These are phyloP conservation scores for Vicia faba DNA, from an alignment of 306 rosid species.

Conservation along the genomic window DNA sequence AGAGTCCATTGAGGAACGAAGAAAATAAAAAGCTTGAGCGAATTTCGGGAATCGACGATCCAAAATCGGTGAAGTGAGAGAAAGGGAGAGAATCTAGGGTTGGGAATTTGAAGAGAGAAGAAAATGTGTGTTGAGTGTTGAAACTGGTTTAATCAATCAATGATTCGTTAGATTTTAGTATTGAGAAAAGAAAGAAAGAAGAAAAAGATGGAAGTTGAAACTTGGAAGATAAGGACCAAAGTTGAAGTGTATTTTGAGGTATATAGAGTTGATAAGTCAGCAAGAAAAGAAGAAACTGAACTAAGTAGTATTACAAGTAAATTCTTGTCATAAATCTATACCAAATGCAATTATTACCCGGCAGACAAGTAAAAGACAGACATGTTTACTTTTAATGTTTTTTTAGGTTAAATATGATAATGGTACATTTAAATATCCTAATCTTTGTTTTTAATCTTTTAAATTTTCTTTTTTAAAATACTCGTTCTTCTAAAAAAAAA, in stretches of 20 bases:
- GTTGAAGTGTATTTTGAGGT: background rate
- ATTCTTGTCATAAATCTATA: background rate
- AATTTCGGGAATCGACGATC: background rate
- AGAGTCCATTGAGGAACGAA: constrained; percentile 58
- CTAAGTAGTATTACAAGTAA: background rate
- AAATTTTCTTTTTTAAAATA: no score
- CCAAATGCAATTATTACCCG: background rate
- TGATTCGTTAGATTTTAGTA: no score
- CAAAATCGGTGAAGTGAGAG: background rate
- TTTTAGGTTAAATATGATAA: no score
- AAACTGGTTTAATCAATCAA: background rate
- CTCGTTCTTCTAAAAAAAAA: no score
- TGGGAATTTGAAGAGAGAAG: constrained; percentile 23
- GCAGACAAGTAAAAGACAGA: background rate
- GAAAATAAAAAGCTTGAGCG: background rate
- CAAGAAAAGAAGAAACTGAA: background rate
- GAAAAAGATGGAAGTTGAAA: background rate
- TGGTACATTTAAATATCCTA: no score
- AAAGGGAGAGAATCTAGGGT: constrained; percentile 33
- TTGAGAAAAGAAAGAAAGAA: background rate
- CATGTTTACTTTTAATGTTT: no score
- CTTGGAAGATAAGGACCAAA: background rate
- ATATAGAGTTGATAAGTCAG: background rate
- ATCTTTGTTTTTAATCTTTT: no score
- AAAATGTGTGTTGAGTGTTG: constrained; percentile 24